Conservation (phyloP, 345 rosid genomes). For the Arabis hirsuta region DNA sequence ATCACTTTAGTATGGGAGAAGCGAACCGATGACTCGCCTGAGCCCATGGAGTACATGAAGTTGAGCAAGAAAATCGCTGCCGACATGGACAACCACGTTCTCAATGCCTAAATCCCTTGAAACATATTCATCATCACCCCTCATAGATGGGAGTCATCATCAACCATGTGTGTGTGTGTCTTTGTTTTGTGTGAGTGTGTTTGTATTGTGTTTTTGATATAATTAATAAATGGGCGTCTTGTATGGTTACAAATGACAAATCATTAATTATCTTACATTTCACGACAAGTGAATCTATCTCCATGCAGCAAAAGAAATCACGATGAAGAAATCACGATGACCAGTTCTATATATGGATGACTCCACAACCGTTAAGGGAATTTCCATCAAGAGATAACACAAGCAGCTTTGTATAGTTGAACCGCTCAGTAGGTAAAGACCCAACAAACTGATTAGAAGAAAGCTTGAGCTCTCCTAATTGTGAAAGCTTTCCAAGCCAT, state of each 20-base stretch:
- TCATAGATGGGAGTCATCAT: too few relatives aligned
- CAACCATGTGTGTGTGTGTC: conserved; percentile 6
- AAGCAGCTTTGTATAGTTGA: conserved; percentile 69
- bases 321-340: too few relatives aligned
- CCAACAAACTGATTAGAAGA: conserved; percentile 71
- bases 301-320: too few relatives aligned
- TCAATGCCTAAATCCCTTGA: conserved; percentile 37
- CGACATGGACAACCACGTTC: conserved; percentile 41
- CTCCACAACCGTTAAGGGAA: conserved; percentile 47
- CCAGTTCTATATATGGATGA: too few relatives aligned
- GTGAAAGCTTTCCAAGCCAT: conserved; percentile 76
- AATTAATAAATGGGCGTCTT: too few relatives aligned
- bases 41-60: conserved; percentile 46
- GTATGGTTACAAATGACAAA: too few relatives aligned
- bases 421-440: conserved; percentile 65
- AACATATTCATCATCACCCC: too few relatives aligned
- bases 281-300: too few relatives aligned
- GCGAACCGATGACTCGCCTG: conserved; percentile 39
- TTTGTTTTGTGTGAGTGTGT: conserved; percentile 1
- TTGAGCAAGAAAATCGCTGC: conserved; percentile 40
- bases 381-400: conserved; percentile 75
- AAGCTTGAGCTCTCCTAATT: conserved; percentile 81
- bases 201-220: too few relatives aligned
- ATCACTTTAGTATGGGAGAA: conserved; percentile 46
- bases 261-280: too few relatives aligned